Conservation (phyloP, 371 early-diverging fungal species). For the Blastocladiella emersonii region DNA sequence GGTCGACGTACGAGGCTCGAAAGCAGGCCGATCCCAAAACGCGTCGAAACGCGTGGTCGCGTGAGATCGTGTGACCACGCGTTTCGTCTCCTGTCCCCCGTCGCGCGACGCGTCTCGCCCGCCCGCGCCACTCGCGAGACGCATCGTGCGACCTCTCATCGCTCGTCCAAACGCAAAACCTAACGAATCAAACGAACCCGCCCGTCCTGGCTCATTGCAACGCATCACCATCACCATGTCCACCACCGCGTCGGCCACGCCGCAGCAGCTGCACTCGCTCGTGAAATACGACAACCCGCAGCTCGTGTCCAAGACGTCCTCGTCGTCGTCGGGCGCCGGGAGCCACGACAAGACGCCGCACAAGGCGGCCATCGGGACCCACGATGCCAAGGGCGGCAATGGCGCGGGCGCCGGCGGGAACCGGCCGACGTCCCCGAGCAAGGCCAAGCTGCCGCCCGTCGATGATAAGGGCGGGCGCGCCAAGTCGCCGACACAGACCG, state of each 20-base stretch:
- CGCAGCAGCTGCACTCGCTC: slow-evolving; percentile 18
- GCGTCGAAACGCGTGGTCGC: too few relatives aligned
- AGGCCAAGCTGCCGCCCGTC: slow-evolving; percentile 28
- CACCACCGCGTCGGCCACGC: background rate
- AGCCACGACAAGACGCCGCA: background rate
- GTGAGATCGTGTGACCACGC: too few relatives aligned
- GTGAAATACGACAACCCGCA: slow-evolving; percentile 40
- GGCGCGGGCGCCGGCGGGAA: background rate
- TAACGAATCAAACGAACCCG: too few relatives aligned
- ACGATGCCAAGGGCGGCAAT: background rate
- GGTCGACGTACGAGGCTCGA: too few relatives aligned
- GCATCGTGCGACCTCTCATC: too few relatives aligned
- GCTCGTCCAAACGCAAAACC: too few relatives aligned
- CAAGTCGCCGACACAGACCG: slow-evolving; percentile 33
- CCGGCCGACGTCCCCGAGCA: background rate
- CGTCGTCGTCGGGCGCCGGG: slow-evolving; percentile 16
- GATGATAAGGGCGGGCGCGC: slow-evolving; percentile 25
- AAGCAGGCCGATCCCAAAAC: too few relatives aligned
- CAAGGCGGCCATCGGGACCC: background rate
- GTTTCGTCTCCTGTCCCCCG: too few relatives aligned
- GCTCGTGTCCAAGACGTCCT: slow-evolving; percentile 20
- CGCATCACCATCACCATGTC: background rate
- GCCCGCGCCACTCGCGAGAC: too few relatives aligned
- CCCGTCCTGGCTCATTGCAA: too few relatives aligned
- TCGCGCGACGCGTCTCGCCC: too few relatives aligned